These are phyloP conservation scores for Termitomyces sp. DNA, from an alignment of 768 basidiomycete species.

Conservation along the genomic window DNA sequence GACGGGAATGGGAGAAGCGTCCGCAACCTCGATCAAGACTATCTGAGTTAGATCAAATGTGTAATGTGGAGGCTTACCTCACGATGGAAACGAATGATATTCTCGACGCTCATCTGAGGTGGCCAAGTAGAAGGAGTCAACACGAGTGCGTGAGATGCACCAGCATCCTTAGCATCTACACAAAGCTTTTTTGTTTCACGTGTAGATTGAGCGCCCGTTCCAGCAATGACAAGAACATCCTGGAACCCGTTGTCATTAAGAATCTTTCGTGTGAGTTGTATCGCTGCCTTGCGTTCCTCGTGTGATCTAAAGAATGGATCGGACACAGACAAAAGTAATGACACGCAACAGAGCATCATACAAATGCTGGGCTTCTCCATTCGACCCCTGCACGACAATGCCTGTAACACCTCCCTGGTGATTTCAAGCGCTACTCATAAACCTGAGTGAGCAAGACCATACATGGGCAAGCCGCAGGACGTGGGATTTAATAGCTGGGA, in stretches of 20 bases:
- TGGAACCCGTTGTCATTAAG: conserved; percentile 68
- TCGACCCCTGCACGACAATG: conserved; percentile 68
- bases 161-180: conserved; percentile 69
- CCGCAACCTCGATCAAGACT: conserved; percentile 45
- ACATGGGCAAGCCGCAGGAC: conserved; percentile 71
- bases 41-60: conserved; percentile 7
- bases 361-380: conserved; percentile 74
- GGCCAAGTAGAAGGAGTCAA: conserved; percentile 71
- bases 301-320: conserved; percentile 36
- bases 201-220: conserved; percentile 79
- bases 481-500: conserved; percentile 60
- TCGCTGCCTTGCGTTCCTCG: conserved; percentile 60
- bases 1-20: conserved; percentile 59
- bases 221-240: conserved; percentile 67
- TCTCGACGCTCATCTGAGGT: conserved; percentile 54
- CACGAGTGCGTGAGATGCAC: conserved; percentile 77
- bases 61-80: conserved; percentile 31
- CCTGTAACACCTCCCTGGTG: conserved; percentile 65
- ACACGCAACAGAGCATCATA: conserved; percentile 10
- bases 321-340: not conserved
- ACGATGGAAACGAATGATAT: conserved; percentile 61
- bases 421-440: conserved; percentile 12
- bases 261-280: conserved; percentile 60
- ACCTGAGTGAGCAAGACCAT: conserved; percentile 13
- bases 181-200: conserved; percentile 68